Evolutionary conservation across 2,329 filamentous ascomycete species (phyloP).

Genomic region (Penicillium thymicola): DNA sequence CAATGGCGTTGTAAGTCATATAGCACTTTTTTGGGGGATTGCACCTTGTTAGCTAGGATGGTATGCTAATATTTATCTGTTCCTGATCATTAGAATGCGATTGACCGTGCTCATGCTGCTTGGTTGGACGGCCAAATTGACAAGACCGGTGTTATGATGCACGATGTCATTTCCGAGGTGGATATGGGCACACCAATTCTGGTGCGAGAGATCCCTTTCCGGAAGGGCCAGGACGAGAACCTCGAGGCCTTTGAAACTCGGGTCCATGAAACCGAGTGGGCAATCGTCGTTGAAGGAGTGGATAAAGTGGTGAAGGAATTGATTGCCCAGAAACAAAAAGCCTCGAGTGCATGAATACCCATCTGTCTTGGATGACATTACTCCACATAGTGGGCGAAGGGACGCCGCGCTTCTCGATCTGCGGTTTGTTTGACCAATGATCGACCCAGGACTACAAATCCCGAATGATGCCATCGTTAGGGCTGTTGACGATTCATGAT

Average conservation of each 20-base stretch:
- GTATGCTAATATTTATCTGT: neutral
- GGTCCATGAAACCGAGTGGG: constrained; percentile 75
- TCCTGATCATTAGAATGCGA: constrained; percentile 53
- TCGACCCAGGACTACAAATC: neutral
- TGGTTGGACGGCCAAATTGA: constrained; percentile 65
- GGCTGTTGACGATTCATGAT: constrained; percentile 25
- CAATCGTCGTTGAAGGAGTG: constrained; percentile 71
- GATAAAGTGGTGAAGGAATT: constrained; percentile 35
- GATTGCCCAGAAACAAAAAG: constrained; percentile 19
- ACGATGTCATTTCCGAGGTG: constrained; percentile 77
- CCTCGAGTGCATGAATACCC: constrained; percentile 2
- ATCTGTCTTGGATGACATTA: neutral
- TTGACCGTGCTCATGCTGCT: constrained; percentile 72
- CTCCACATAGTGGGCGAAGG: neutral
- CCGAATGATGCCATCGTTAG: constrained; percentile 2
- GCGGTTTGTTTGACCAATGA: neutral
- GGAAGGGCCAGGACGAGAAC: constrained; percentile 58
- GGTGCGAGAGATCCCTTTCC: constrained; percentile 63
- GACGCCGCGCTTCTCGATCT: neutral
- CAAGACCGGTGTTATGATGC: constrained; percentile 80
- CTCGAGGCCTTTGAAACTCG: constrained; percentile 65
- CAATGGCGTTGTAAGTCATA: constrained; percentile 59
- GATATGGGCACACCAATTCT: constrained; percentile 75
- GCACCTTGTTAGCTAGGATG: neutral
- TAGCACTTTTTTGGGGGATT: neutral